A percentile compares a stretch with the other conserved stretches of the same genome.
Conservation (phyloP, 139 green algal genomes). For the Tetratostichococcus sp. region DNA sequence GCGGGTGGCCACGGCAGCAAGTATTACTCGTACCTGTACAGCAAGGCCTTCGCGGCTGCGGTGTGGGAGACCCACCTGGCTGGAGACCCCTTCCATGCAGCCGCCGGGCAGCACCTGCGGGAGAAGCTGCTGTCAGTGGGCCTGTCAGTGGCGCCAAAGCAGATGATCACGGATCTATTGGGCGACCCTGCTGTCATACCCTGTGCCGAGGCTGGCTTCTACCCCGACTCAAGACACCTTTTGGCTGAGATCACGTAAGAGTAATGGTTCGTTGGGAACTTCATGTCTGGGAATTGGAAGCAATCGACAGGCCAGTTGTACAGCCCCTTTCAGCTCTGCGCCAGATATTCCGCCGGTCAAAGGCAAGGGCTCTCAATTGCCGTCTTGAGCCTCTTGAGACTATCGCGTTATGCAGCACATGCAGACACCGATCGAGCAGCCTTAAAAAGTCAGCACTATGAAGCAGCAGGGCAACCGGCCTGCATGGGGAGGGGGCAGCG, state of each 20-base stretch:
- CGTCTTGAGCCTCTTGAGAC: too few species aligned
- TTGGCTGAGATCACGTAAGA: background rate
- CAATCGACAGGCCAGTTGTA: too few species aligned
- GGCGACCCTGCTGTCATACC: background rate
- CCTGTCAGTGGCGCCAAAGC: background rate
- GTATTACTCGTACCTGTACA: conserved; percentile 20
- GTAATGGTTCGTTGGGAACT: too few species aligned
- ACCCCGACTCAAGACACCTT: background rate
- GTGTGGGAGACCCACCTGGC: conserved; percentile 5
- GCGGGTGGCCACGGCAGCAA: background rate
- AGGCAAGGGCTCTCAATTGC: too few species aligned
- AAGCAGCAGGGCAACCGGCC: background rate
- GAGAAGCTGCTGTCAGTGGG: background rate
- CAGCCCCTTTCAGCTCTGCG: too few species aligned
- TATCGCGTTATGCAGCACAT: too few species aligned
- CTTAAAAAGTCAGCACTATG: background rate
- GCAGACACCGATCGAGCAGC: too few species aligned
- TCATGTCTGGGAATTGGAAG: too few species aligned
- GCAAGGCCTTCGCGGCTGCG: conserved; percentile 6
- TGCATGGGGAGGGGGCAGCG: background rate
- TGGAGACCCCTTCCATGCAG: background rate
- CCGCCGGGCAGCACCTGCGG: conserved; percentile 6
- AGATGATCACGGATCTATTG: conserved; percentile 5
- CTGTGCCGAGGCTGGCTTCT: background rate
- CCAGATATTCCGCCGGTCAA: too few species aligned